Percentiles rank a stretch among this genome's conserved stretches.
Conservation (phyloP, 768 basidiomycete genomes). For the Rhodocollybia butyracea region DNA sequence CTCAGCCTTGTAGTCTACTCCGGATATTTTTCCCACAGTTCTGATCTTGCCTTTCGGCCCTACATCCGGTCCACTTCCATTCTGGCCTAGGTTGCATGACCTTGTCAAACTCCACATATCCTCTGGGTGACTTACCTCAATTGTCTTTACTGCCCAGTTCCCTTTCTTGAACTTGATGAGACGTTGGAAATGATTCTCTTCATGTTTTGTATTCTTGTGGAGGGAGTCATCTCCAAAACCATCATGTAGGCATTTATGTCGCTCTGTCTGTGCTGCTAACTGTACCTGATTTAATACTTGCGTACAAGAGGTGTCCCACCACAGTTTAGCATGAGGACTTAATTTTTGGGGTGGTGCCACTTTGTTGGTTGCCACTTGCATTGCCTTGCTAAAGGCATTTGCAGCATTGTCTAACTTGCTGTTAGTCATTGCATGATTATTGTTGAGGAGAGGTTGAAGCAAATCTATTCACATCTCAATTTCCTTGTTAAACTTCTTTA, state of each 20-base stretch:
- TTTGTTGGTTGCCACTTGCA: slow-evolving; percentile 5
- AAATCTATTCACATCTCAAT: neutral
- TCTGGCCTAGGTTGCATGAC: too few species aligned
- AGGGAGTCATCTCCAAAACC: slow-evolving; percentile 1
- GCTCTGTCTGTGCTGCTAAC: slow-evolving; percentile 1
- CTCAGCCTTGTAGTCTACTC: too few species aligned
- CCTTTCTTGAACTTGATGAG: slow-evolving; percentile 17
- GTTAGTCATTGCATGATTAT: neutral
- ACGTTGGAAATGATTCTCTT: slow-evolving; percentile 16
- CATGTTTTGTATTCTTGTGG: neutral
- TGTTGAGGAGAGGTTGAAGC: neutral
- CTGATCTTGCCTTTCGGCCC: too few species aligned
- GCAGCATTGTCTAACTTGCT: slow-evolving; percentile 2
- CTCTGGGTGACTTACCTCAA: slow-evolving; percentile 14
- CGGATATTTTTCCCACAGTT: too few species aligned
- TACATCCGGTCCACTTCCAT: too few species aligned
- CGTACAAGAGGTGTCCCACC: slow-evolving; percentile 20
- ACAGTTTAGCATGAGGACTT: slow-evolving; percentile 11
- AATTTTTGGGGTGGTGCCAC: neutral
- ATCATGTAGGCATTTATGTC: neutral
- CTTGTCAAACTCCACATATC: slow-evolving; percentile 26
- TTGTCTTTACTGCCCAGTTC: slow-evolving; percentile 16
- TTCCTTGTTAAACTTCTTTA: slow-evolving; percentile 5
- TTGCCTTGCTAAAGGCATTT: neutral
- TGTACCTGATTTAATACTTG: slow-evolving; percentile 8